Conservation (phyloP, 345 rosid species). For the Syzygium oleosum region DNA sequence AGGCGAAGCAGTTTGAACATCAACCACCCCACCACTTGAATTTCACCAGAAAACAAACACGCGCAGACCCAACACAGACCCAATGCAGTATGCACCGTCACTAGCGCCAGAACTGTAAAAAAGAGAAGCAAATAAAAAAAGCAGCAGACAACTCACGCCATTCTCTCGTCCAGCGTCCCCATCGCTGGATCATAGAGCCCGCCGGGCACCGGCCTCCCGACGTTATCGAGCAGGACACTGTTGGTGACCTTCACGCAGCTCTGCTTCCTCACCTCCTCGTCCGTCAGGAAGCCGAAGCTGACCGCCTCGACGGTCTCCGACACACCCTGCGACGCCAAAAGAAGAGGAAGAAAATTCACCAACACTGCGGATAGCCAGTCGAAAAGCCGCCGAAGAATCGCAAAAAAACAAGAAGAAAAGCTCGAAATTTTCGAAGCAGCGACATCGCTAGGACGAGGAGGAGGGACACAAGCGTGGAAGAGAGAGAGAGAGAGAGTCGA, state of each 20-base stretch:
- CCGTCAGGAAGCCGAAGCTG: conserved; percentile 23
- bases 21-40: background rate
- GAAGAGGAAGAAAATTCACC: no score
- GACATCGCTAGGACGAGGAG: background rate
- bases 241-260: conserved; percentile 23
- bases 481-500: background rate
- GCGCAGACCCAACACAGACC: background rate
- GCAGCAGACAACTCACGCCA: conserved; percentile 9
- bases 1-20: background rate
- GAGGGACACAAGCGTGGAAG: background rate
- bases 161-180: conserved; percentile 18
- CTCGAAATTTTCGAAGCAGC: background rate
- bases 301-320: conserved; percentile 25
- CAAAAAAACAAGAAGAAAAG: background rate
- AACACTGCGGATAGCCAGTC: background rate
- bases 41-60: background rate
- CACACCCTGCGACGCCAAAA: conserved; percentile 20
- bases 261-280: conserved; percentile 28
- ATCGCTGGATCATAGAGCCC: conserved; percentile 36
- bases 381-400: background rate
- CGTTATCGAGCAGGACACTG: conserved; percentile 15
- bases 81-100: background rate
- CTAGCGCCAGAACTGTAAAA: background rate
- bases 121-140: background rate
- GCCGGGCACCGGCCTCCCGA: conserved; percentile 25